Base-by-base conservation (phyloP, 306 rosid genomes). In the Trichosanthes cucumerina region DNA sequence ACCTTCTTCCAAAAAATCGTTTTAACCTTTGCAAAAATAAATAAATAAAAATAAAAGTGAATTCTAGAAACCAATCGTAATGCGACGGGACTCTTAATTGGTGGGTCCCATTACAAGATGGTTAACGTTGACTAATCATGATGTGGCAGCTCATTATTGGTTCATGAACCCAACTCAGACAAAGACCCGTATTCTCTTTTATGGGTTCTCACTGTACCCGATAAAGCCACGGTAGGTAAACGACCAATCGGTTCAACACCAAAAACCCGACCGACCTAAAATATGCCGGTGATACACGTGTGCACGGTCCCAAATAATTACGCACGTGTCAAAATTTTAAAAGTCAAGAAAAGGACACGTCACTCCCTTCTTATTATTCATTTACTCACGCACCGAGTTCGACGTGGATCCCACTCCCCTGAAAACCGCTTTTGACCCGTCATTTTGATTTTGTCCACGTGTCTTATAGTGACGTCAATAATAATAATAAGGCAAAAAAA, bases 181-280 rank as follows among this genome's bases (percentile, higher is more conserved):
- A 72, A 24, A 46, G 41, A 72, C 7, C 19, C 58, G 77, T 46
- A 46, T 26, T 58, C 6, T 46, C 41, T 9, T 23, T 71, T 10
- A 71, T 24, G 57, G 34, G 57, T 71, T 71, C 38, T 24, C 76
- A 43, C 34, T 8, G 54, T 70, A 14, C 21, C 34, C 38, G 16
- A 69, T 69, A 21, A 13, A 7, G 14, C 4, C 21, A 34, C 41
- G 39, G 77, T 72, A 46, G 77, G 59, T 72, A 16, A 72, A 4
- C 24, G 59, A 15, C 77, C 59, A 72, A 72, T 24, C 58, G 43
- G 24, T 28, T 41, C 15, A 65, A 21, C 62, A 0, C 31, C 57
- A 56, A 56, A 56, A 34, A 65, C 13, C 69, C 69, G 39, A 70
- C 76, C 77, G 77, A 72, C 77, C 77, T 24, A 14, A 44, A 24